Evolutionary conservation across 2,329 filamentous ascomycete species (phyloP), one percentile per base, ranked within the genome.

Genomic region (Phaeophleospora eucalypticola): DNA sequence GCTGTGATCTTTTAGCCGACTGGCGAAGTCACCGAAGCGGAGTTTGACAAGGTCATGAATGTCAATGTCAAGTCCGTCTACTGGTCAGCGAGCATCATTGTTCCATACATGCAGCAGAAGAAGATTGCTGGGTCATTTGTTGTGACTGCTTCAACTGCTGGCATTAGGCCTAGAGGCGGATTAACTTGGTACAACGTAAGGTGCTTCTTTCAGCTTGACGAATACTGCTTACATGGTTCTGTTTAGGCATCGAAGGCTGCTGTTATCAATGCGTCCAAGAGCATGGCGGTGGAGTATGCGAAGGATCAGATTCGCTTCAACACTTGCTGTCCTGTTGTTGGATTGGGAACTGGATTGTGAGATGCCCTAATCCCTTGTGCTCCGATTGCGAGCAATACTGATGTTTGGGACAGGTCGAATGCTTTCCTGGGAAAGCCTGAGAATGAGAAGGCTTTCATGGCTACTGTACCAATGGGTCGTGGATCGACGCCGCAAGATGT

Each of bases 101-200:
- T 86, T 4, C 79, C 78, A 0, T 81, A 83, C 52, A 77, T 86
- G 36, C 65, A 84, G 24, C 73, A 75, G 46, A 68, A 77, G 48
- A 74, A 76, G 1, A 73, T 77, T 4, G 76, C 79, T 0, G 83
- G 80, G 0, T 75, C 70, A 19, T 82, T 87, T 46, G 77, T 87
- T 45, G 82, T 83, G 49, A 78, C 86, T 41, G 81, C 83, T 1
- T 83, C 79, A 2, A 84, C 82, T 0, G 82, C 82, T 0, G 81
- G 76, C 2, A 72, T 75, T 6, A 68, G 84, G 19, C 83, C 83
- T 0, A 71, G 83, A 18, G 79, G 80, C 0, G 78, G 81, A 0
- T 59, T 86, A 37, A 81, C 82, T 1, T 86, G 83, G 82, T 86
- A 86, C 59, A 86, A 85, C 59, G 80, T 82, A 87, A 87, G 40